Base-by-base conservation (phyloP, 352 stramenopile genomes). In the Globisporangium lucens region DNA sequence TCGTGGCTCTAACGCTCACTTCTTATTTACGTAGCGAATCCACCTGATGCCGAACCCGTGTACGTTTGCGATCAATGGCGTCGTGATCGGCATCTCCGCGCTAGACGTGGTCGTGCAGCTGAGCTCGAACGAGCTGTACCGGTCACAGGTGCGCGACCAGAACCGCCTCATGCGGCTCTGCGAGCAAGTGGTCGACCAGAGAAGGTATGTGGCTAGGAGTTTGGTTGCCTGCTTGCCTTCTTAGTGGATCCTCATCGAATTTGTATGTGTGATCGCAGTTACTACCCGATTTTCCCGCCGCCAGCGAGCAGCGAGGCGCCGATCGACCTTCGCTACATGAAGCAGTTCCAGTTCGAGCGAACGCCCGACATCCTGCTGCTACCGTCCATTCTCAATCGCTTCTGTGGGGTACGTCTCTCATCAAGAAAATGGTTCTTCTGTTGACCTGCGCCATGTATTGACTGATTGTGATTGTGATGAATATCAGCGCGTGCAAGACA, bases 21-120 rank as follows among this genome's bases (percentile, higher is more conserved):
- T 52, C 6, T 56, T 6, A 33, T 33, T 33, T 33, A 33, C 22
- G 27, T 65, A 93, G 77, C 87, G 97, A 24, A 86, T 99, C 7
- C 92, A 98, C 71, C 95, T 97, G 69, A 90, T 98, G 70, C 89
- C 96, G 1, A 99, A 99, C 72, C 97, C 97, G 8, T 97, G 87
- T 66, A 98, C 94, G 24, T 95, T 99, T 57, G 82, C 86, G 59
- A 92, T 99, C 66, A 98, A 99, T 71, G 96, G 94, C 58, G 70
- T 98, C 15, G 78, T 97, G 15, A 90, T 99, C 63, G 95, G 93
- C 52, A 85, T 98, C 35, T 98, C 94, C 8, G 89, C 93, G 0
- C 91, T 95, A 17, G 97, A 99, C 76, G 80, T 97, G 47, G 72
- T 99, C 24, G 71, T 96, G 53, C 83, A 94, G 38, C 68, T 95